Conservation (phyloP, 2,329 filamentous ascomycete species). For the Grosmannia huntii region DNA sequence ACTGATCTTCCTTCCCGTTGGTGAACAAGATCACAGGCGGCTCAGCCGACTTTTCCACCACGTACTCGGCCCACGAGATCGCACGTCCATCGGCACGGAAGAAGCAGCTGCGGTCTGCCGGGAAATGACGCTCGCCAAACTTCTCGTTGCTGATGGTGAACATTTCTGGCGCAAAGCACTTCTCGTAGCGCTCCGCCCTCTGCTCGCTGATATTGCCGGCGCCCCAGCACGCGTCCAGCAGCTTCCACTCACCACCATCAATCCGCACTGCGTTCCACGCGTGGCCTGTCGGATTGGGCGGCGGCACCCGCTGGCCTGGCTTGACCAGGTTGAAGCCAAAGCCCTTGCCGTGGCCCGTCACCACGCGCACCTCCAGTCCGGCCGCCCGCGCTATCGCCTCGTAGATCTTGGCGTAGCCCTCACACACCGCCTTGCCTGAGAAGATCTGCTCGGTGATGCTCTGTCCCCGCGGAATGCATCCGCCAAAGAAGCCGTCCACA, state of each 20-base stretch:
- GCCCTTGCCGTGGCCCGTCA: slow-evolving; percentile 77
- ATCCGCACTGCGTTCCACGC: slow-evolving; percentile 92
- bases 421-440: slow-evolving; percentile 74
- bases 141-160: slow-evolving; percentile 58
- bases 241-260: slow-evolving; percentile 79
- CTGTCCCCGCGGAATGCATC: slow-evolving; percentile 46
- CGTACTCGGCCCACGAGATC: slow-evolving; percentile 72
- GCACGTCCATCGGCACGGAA: slow-evolving; percentile 60
- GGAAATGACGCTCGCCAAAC: slow-evolving; percentile 74
- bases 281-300: slow-evolving; percentile 50
- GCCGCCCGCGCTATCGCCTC: slow-evolving; percentile 64
- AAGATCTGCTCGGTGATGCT: slow-evolving; percentile 62
- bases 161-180: slow-evolving; percentile 51
- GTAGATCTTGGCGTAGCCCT: slow-evolving; percentile 80
- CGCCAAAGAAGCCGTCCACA: slow-evolving; percentile 62
- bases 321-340: slow-evolving; percentile 54
- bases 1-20: slow-evolving; percentile 30
- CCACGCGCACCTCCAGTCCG: slow-evolving; percentile 59
- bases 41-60: slow-evolving; percentile 43
- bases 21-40: slow-evolving; percentile 35
- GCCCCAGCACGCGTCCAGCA: slow-evolving; percentile 88
- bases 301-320: slow-evolving; percentile 53
- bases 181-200: slow-evolving; percentile 45
- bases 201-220: slow-evolving; percentile 54
- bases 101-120: slow-evolving; percentile 52